Conservation (phyloP, 345 rosid genomes). For the Durio zibethinus region DNA sequence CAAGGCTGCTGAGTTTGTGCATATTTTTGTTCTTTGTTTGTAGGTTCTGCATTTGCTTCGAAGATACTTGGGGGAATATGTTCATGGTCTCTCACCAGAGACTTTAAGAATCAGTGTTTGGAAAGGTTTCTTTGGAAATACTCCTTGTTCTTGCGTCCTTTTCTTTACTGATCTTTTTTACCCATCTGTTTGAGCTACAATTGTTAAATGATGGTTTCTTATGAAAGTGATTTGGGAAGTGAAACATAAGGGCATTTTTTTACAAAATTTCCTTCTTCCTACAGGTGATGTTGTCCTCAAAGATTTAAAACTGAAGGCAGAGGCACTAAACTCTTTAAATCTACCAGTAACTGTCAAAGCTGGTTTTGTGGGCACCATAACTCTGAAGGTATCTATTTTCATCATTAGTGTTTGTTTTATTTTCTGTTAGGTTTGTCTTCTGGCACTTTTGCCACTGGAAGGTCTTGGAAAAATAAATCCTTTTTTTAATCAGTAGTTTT, state of each 20-base stretch:
- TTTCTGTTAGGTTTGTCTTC: slow-evolving; percentile 4
- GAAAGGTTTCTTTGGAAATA: slow-evolving; percentile 59
- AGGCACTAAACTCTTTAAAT: slow-evolving; percentile 84
- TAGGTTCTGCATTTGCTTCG: slow-evolving; percentile 98
- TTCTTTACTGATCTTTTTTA: not conserved
- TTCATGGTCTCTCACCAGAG: slow-evolving; percentile 88
- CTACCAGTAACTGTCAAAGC: slow-evolving; percentile 97
- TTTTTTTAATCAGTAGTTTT: not conserved
- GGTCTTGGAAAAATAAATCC: not conserved
- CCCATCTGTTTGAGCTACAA: slow-evolving; percentile 2
- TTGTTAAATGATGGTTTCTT: not conserved
- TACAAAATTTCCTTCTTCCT: slow-evolving; percentile 18
- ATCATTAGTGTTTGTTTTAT: not conserved
- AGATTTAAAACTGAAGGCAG: slow-evolving; percentile 90
- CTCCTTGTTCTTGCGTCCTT: not conserved
- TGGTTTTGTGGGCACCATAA: slow-evolving; percentile 92
- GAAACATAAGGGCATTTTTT: slow-evolving; percentile 5
- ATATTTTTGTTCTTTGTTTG: slow-evolving; percentile 18
- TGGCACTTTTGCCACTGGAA: not conserved
- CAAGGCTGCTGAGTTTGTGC: not conserved
- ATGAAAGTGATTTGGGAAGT: slow-evolving; percentile 1
- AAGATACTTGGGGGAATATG: slow-evolving; percentile 94
- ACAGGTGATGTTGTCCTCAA: slow-evolving; percentile 96
- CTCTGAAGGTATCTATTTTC: slow-evolving; percentile 62
- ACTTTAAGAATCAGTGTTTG: slow-evolving; percentile 95